A percentile compares a stretch with the other conserved stretches of the same genome.
Evolutionary conservation across 2,329 filamentous ascomycete species (phyloP).

Genomic region (Aspergillus novofumigatus): DNA sequence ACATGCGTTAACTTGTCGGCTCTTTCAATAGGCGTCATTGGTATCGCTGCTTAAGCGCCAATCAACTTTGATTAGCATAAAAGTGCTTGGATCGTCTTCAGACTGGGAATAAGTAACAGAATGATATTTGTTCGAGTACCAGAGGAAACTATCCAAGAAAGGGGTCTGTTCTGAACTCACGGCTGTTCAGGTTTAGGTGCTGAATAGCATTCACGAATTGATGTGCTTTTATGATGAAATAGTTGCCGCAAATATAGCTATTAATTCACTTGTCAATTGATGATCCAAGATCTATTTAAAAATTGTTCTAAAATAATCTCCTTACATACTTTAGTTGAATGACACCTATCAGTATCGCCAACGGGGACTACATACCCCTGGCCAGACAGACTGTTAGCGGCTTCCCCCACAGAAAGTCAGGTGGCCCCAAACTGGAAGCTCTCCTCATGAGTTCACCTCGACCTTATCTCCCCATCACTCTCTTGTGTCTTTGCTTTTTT

Average conservation of each 20-base stretch:
- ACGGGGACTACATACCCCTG: neutral
- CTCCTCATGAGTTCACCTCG: neutral
- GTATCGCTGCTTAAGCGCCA: conserved; percentile 66
- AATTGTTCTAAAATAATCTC: neutral
- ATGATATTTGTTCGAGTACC: conserved; percentile 1
- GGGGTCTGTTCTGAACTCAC: neutral
- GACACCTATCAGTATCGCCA: neutral
- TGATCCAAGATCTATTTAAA: neutral
- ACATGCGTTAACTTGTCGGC: conserved; percentile 1
- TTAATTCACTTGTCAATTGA: neutral
- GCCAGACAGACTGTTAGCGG: neutral
- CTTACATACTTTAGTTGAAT: neutral
- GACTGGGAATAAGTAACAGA: neutral
- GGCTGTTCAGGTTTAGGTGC: conserved; percentile 3
- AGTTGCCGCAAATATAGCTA: neutral
- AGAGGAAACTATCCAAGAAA: neutral
- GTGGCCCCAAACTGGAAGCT: neutral
- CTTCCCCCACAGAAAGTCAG: conserved; percentile 1
- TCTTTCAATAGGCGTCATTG: conserved; percentile 66
- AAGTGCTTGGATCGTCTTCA: neutral
- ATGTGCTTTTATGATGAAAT: neutral
- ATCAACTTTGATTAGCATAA: conserved; percentile 11
- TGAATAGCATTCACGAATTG: conserved; percentile 6
- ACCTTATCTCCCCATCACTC: neutral
- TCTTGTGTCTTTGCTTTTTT: conserved; percentile 10